Evolutionary conservation across 129 eudicot genomes (phyloP).

Genomic region (Centrapalus pauciflorus): DNA sequence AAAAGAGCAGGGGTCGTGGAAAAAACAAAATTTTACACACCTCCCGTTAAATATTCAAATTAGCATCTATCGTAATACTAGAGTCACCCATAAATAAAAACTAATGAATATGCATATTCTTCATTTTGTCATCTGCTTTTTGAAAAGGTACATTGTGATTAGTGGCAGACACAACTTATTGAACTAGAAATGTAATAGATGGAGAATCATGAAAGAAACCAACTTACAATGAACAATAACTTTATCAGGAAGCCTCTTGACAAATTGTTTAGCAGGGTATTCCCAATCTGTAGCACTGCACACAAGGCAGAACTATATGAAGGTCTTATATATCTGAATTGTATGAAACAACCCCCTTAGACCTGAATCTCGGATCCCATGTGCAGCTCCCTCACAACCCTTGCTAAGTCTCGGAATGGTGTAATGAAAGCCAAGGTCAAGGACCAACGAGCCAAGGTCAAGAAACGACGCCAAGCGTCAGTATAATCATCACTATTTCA

Average conservation of each 20-base stretch:
- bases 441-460: too few relatives aligned
- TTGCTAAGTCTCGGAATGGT: too few relatives aligned
- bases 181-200: not conserved
- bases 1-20: too few relatives aligned
- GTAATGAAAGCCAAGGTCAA: too few relatives aligned
- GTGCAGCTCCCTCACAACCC: too few relatives aligned
- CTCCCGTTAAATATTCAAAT: too few relatives aligned
- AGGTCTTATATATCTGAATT: not conserved
- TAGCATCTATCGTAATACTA: not conserved
- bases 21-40: too few relatives aligned
- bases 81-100: not conserved
- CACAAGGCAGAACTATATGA: constrained; percentile 13
- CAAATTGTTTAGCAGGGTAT: constrained; percentile 82
- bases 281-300: constrained; percentile 86
- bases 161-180: not conserved
- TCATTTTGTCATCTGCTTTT: not conserved
- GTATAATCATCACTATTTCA: too few relatives aligned
- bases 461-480: too few relatives aligned
- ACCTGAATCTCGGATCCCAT: too few relatives aligned
- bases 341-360: not conserved
- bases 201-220: constrained; percentile 1
- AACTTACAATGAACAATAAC: constrained; percentile 84
- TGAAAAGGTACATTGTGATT: constrained; percentile 4
- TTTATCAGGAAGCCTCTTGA: constrained; percentile 64
- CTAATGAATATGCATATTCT: not conserved